Conservation (phyloP, 768 basidiomycete genomes). For the Panaeolus papilionaceus region DNA sequence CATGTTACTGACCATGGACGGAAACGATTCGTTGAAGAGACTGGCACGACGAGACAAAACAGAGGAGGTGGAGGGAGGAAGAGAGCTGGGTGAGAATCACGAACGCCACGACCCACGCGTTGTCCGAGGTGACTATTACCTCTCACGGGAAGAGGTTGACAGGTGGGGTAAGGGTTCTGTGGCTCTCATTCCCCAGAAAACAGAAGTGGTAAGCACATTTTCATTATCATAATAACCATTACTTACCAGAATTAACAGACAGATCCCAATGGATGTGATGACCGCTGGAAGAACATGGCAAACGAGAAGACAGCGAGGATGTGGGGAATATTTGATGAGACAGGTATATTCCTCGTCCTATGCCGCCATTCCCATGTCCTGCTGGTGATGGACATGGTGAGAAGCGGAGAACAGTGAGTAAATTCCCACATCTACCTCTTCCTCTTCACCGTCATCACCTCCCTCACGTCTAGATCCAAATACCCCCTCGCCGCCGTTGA, state of each 20-base stretch:
- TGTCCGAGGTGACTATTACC: conserved; percentile 28
- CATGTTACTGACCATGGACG: conserved; percentile 29
- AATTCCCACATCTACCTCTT: background rate
- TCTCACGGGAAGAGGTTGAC: conserved; percentile 31
- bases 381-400: conserved; percentile 24
- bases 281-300: conserved; percentile 30
- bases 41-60: conserved; percentile 17
- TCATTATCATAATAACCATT: too few relatives aligned
- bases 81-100: conserved; percentile 1
- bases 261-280: conserved; percentile 26
- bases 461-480: conserved; percentile 28
- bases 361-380: conserved; percentile 37
- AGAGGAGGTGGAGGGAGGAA: conserved; percentile 14
- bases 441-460: background rate
- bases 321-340: conserved; percentile 36
- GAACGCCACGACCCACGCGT: conserved; percentile 24
- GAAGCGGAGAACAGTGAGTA: conserved; percentile 16
- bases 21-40: conserved; percentile 37
- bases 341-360: conserved; percentile 34
- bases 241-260: background rate
- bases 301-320: conserved; percentile 26
- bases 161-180: conserved; percentile 29
- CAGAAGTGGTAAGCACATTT: background rate
- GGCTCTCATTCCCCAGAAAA: conserved; percentile 14
- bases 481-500: conserved; percentile 33